A percentile compares a stretch with the other conserved stretches of the same genome.
Conservation (phyloP, 352 stramenopile genomes). For the Phytophthora tentaculata region DNA sequence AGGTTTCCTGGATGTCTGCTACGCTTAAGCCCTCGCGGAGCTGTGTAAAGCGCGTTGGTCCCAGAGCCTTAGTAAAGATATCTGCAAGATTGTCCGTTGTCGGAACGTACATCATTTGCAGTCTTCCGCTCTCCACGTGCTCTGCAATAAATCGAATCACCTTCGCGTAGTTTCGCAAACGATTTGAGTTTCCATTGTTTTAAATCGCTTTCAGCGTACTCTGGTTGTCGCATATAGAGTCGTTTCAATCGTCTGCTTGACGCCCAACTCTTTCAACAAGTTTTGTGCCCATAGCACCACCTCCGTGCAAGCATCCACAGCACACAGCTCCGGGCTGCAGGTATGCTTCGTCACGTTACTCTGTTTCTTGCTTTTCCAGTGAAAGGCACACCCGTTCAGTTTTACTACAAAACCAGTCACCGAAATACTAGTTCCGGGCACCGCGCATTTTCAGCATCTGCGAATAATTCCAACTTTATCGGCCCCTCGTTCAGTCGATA, state of each 20-base stretch:
- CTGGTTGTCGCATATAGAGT: constrained; percentile 17
- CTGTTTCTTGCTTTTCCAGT: constrained; percentile 1
- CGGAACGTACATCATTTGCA: background rate
- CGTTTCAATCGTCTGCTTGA: background rate
- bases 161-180: constrained; percentile 11
- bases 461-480: background rate
- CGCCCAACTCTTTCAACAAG: constrained; percentile 4
- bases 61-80: background rate
- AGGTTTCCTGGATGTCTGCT: no score
- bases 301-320: background rate
- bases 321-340: background rate
- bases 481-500: background rate
- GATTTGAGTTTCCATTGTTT: constrained; percentile 10
- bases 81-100: background rate
- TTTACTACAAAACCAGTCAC: background rate
- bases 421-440: background rate
- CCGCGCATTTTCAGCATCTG: background rate
- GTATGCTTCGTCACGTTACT: background rate
- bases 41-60: background rate
- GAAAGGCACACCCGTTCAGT: background rate
- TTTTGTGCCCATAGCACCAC: background rate
- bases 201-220: constrained; percentile 15
- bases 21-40: background rate
- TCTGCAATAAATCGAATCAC: constrained; percentile 1
- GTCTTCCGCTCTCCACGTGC: background rate